phyloP scores from a whole-genome alignment of 2,329 filamentous ascomycete species.

The Nigrospora sphaerica region DNA sequence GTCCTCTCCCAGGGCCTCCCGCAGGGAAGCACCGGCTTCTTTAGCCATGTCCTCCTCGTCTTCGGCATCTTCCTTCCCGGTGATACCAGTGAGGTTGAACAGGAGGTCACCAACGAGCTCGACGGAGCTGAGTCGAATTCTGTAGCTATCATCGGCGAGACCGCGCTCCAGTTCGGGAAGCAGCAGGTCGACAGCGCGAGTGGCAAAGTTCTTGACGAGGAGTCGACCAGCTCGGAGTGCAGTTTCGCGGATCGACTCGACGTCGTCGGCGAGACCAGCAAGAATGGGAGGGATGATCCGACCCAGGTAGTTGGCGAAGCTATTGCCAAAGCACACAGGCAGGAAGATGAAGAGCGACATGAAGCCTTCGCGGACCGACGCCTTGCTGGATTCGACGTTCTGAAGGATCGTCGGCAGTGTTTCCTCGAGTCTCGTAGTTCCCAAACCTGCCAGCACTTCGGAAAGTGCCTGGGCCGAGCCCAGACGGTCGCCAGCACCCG shows the following conservation, averaged over 20 bases:
- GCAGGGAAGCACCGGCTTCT: constrained; percentile 86
- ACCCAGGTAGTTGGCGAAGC: constrained; percentile 90
- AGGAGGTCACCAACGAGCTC: constrained; percentile 93
- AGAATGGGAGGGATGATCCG: constrained; percentile 95
- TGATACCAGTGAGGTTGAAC: constrained; percentile 96
- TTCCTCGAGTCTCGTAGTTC: constrained; percentile 87
- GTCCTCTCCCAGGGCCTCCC: constrained; percentile 90
- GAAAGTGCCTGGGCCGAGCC: constrained; percentile 94
- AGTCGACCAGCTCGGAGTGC: constrained; percentile 87
- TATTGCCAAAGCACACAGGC: constrained; percentile 97
- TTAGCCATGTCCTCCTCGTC: constrained; percentile 71
- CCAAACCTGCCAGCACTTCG: constrained; percentile 91
- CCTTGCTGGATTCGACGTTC: constrained; percentile 86
- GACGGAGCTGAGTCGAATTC: constrained; percentile 95
- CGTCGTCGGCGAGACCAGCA: constrained; percentile 86
- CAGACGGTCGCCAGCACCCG: constrained; percentile 88
- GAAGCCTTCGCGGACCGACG: constrained; percentile 91
- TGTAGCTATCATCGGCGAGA: constrained; percentile 93
- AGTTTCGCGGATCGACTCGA: constrained; percentile 96
- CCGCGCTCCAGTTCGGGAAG: constrained; percentile 93
- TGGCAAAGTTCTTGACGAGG: constrained; percentile 96
- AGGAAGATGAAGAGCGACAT: constrained; percentile 99
- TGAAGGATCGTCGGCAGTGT: constrained; percentile 93
- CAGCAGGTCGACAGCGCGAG: constrained; percentile 86
- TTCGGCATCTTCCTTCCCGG: constrained; percentile 65